A percentile compares a stretch with the other conserved stretches of the same genome.
Evolutionary conservation across 148 eudicot genomes (phyloP).

Genomic region (Dianthus caryophyllus): DNA sequence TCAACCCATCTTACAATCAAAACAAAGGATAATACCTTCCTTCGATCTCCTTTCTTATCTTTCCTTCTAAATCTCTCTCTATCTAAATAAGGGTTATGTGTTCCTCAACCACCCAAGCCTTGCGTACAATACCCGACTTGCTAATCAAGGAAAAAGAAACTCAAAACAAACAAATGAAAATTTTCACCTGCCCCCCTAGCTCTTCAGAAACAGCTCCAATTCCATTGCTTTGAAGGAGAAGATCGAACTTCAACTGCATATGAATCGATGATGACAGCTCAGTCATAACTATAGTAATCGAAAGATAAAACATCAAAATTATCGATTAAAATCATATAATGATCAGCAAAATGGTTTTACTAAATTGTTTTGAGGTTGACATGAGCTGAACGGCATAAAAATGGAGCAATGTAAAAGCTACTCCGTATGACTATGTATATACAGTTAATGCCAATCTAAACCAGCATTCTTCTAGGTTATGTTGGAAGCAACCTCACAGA

Average conservation of each 20-base stretch:
- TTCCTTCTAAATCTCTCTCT: too few relatives aligned
- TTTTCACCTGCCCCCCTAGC: slow-evolving; percentile 43
- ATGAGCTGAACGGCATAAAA: background rate
- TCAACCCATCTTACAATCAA: background rate
- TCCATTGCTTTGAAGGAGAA: slow-evolving; percentile 31
- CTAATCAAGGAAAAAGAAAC: too few relatives aligned
- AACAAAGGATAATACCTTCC: background rate
- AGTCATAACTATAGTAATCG: background rate
- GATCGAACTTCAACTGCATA: slow-evolving; percentile 39
- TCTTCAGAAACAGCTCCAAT: slow-evolving; percentile 36
- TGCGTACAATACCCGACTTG: too few relatives aligned
- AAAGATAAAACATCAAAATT: background rate
- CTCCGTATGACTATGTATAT: background rate
- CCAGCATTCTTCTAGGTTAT: background rate
- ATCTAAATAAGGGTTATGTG: too few relatives aligned
- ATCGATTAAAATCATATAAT: background rate
- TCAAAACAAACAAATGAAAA: slow-evolving; percentile 9
- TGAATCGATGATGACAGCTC: slow-evolving; percentile 6
- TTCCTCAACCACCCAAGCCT: too few relatives aligned
- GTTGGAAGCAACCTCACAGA: background rate
- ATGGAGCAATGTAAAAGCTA: background rate
- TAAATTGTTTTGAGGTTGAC: background rate
- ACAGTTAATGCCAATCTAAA: background rate
- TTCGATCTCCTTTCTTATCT: too few relatives aligned
- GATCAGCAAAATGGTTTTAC: too few relatives aligned